Evolutionary conservation across 2,329 filamentous ascomycete genomes (phyloP).

Genomic region (Sclerotiophoma versabilis): DNA sequence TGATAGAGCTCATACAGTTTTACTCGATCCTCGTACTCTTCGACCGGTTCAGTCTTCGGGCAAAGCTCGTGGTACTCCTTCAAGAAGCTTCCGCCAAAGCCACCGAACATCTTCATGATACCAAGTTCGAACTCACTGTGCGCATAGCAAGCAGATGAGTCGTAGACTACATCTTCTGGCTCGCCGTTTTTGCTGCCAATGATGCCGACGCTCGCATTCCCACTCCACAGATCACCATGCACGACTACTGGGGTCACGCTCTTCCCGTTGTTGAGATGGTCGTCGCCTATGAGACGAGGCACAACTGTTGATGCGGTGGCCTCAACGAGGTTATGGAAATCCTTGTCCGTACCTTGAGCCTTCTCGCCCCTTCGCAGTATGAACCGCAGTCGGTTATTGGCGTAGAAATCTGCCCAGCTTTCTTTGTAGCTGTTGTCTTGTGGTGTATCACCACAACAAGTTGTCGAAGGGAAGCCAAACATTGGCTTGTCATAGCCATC

Average conservation of each 20-base stretch:
- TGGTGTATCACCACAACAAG: slow-evolving; percentile 83
- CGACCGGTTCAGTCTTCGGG: slow-evolving; percentile 78
- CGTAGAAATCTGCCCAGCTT: slow-evolving; percentile 88
- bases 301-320: slow-evolving; percentile 70
- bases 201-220: slow-evolving; percentile 74
- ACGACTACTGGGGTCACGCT: slow-evolving; percentile 78
- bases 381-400: slow-evolving; percentile 72
- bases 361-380: slow-evolving; percentile 66
- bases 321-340: slow-evolving; percentile 70
- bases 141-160: slow-evolving; percentile 81
- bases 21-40: slow-evolving; percentile 86
- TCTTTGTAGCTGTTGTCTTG: slow-evolving; percentile 78
- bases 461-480: slow-evolving; percentile 85
- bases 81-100: slow-evolving; percentile 76
- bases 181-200: slow-evolving; percentile 65
- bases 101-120: slow-evolving; percentile 97
- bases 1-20: slow-evolving; percentile 89
- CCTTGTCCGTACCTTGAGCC: slow-evolving; percentile 69
- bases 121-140: slow-evolving; percentile 91
- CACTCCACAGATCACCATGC: slow-evolving; percentile 94
- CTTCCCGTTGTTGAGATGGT: slow-evolving; percentile 65
- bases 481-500: slow-evolving; percentile 64
- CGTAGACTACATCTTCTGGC: slow-evolving; percentile 81
- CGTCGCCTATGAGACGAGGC: slow-evolving; percentile 75
- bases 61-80: slow-evolving; percentile 78